Evolutionary conservation across 805 yeast species (phyloP), one percentile per base, ranked within the genome.

Genomic region (Danielia oregonensis): DNA sequence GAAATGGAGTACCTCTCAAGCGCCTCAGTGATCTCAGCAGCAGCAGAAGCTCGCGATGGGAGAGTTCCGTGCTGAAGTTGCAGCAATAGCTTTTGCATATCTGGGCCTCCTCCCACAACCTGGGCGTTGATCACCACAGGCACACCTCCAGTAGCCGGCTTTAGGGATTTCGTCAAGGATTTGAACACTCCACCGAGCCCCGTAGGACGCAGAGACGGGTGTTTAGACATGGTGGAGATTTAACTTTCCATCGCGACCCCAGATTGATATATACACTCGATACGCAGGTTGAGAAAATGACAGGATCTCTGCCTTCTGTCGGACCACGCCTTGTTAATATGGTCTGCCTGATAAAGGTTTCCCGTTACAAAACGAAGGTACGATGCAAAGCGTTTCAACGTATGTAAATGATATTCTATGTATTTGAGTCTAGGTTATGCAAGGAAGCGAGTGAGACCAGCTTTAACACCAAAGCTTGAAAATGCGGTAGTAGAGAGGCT

Each of bases 1-100:
- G 80, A 67, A 2, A 78, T 69, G 3, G 79, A 63, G 32, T 68
- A 70, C 30, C 68, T 72, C 15, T 70, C 70, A 2, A 86, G 55
- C 3, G 76, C 63, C 2, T 68, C 68, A 5, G 73, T 59, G 26
- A 86, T 56, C 14, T 68, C 56, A 2, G 62, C 63, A 0, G 84
- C 78, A 0, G 83, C 78, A 1, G 70, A 62, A 1, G 73, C 63
- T 40, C 79, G 60, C 8, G 52, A 34, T 2, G 68, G 49, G 6
- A 57, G 38, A 0, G 69, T 51, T 1, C 70, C 70, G 19, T 51
- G 44, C 39, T 63, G 57, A 6, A 72, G 55, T 22, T 63, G 65
- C n/a, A 54, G 48, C 18, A 72, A 56, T 7, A 70, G 52, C 30
- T 52, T 47, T 33, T 62, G 68, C 40, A 66, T 62, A 30, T 61